Conservation (phyloP, 345 rosid genomes). For the Salix suchowensis region DNA sequence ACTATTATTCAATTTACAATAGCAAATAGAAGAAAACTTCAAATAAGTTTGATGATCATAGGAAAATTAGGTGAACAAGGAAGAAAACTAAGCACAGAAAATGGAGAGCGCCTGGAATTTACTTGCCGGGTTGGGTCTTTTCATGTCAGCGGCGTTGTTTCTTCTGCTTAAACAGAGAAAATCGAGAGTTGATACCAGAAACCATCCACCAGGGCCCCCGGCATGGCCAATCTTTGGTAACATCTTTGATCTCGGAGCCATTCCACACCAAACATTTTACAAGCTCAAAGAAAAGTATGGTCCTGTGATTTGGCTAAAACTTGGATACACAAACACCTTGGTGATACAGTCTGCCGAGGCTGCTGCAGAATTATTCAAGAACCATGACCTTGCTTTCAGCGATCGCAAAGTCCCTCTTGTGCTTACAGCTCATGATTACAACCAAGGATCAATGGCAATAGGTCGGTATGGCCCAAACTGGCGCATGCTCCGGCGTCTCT, state of each 20-base stretch:
- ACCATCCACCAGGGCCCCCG: constrained; percentile 19
- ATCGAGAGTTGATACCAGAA: not conserved
- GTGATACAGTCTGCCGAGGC: constrained; percentile 22
- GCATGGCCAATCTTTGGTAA: constrained; percentile 23
- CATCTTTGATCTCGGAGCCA: constrained; percentile 20
- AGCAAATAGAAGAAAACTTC: not conserved
- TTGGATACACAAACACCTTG: constrained; percentile 19
- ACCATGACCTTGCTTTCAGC: constrained; percentile 8
- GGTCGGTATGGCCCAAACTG: constrained; percentile 11
- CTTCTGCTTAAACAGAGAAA: not conserved
- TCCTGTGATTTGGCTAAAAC: constrained; percentile 23
- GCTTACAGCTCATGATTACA: constrained; percentile 10
- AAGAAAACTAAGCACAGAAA: not conserved
- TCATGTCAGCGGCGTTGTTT: not conserved
- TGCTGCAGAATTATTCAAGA: constrained; percentile 23
- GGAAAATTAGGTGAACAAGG: not conserved
- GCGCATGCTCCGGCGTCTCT: not conserved
- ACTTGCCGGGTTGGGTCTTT: not conserved
- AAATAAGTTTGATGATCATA: not conserved
- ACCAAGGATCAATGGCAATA: not conserved
- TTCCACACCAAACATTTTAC: constrained; percentile 18
- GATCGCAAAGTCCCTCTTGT: not conserved
- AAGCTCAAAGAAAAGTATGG: constrained; percentile 13
- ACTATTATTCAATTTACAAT: not conserved
- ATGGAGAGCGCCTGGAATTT: not conserved